Evolutionary conservation across 2,329 filamentous ascomycete species (phyloP).

Genomic region (Fusarium vanettenii): DNA sequence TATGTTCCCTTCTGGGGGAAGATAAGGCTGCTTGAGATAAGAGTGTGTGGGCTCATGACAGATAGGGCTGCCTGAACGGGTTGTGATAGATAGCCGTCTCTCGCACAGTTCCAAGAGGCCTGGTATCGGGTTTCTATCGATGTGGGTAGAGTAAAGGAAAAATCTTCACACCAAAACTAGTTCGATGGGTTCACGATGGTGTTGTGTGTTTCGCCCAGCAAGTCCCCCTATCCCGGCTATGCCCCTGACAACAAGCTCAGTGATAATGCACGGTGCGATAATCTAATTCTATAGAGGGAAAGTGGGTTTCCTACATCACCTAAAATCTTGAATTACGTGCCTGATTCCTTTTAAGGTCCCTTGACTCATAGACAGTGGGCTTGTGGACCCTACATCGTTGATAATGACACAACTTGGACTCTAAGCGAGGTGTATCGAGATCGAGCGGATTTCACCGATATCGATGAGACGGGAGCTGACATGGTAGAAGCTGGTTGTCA

Average conservation of each 20-base stretch:
- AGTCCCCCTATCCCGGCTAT: background rate
- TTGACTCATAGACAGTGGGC: background rate
- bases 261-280: conserved; percentile 12
- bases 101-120: conserved; percentile 5
- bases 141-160: conserved; percentile 11
- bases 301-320: conserved; percentile 19
- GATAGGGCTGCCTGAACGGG: conserved; percentile 7
- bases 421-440: background rate
- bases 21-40: conserved; percentile 27
- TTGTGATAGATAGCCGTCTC: background rate
- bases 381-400: background rate
- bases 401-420: background rate
- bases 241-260: conserved; percentile 1
- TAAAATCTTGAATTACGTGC: background rate
- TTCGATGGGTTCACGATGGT: conserved; percentile 18
- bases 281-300: conserved; percentile 19
- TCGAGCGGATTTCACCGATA: background rate
- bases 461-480: background rate
- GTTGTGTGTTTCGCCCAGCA: conserved; percentile 8
- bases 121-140: background rate
- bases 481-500: background rate
- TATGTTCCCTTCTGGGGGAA: conserved; percentile 24
- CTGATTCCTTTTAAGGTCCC: background rate
- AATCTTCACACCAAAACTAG: conserved; percentile 11
- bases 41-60: conserved; percentile 9